Percentiles rank a stretch among this genome's conserved stretches.
Conservation (phyloP, 768 basidiomycete species). For the Tulasnella sp. region DNA sequence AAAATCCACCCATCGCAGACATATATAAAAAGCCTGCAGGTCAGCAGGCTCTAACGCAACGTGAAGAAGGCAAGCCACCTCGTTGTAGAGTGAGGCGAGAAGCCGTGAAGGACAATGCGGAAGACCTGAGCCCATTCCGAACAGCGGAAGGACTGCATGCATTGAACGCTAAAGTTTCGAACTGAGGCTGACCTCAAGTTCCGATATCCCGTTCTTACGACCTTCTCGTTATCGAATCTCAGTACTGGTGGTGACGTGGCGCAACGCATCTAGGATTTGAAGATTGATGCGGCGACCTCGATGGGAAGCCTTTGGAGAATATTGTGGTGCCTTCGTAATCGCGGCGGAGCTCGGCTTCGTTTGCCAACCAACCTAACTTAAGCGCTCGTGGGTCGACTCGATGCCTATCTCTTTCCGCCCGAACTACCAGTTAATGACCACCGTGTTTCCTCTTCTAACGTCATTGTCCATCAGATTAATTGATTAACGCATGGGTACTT, state of each 20-base stretch:
- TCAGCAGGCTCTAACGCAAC: too few species aligned
- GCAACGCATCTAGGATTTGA: conserved; percentile 1
- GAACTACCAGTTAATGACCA: conserved; percentile 1
- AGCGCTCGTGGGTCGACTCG: conserved; percentile 1
- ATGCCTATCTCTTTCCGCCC: background rate
- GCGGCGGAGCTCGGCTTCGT: background rate
- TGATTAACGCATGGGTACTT: conserved; percentile 13
- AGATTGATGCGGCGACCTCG: too few species aligned
- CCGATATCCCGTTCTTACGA: conserved; percentile 2
- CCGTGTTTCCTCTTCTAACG: background rate
- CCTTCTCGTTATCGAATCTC: background rate
- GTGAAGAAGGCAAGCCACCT: too few species aligned
- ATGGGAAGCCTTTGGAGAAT: background rate
- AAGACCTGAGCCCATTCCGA: too few species aligned
- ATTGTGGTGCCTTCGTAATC: background rate
- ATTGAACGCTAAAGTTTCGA: too few species aligned
- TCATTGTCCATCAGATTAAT: background rate
- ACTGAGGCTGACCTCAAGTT: too few species aligned
- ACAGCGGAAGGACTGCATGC: too few species aligned
- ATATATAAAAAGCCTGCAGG: too few species aligned
- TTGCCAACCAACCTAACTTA: too few species aligned
- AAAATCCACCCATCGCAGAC: too few species aligned
- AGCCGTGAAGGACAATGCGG: too few species aligned
- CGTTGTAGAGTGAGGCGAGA: too few species aligned
- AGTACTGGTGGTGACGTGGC: background rate